phyloP scores from a whole-genome alignment of 2,329 filamentous ascomycete genomes.

The Fusarium aywerte region DNA sequence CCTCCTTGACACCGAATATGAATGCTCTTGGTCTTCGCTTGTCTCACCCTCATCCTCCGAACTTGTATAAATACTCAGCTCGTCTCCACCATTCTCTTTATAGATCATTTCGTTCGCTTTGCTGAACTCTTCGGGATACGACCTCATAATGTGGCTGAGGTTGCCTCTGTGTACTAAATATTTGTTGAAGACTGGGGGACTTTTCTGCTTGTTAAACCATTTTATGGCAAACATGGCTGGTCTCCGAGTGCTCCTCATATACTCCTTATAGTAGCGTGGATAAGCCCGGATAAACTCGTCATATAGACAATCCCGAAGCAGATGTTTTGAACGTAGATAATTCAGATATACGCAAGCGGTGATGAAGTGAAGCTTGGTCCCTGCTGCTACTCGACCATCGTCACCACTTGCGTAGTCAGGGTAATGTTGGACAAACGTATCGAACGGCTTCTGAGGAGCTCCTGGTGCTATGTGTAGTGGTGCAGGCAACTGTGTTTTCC shows the following conservation, averaged over 20 bases:
- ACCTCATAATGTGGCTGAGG: slow-evolving; percentile 49
- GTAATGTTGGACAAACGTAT: slow-evolving; percentile 56
- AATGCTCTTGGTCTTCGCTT: not conserved
- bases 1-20: not conserved
- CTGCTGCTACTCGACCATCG: slow-evolving; percentile 38
- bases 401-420: slow-evolving; percentile 56
- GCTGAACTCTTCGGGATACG: slow-evolving; percentile 50
- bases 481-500: not conserved
- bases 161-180: slow-evolving; percentile 52
- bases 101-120: slow-evolving; percentile 24
- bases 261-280: slow-evolving; percentile 55
- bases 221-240: slow-evolving; percentile 53
- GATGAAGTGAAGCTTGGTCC: slow-evolving; percentile 56
- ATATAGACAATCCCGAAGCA: slow-evolving; percentile 57
- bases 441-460: slow-evolving; percentile 46
- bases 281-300: slow-evolving; percentile 65
- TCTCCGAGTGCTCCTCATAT: slow-evolving; percentile 49
- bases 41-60: slow-evolving; percentile 15
- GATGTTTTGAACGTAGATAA: slow-evolving; percentile 49
- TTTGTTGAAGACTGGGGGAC: slow-evolving; percentile 42
- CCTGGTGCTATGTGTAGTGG: slow-evolving; percentile 19
- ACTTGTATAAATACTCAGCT: slow-evolving; percentile 32
- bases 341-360: slow-evolving; percentile 58
- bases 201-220: slow-evolving; percentile 53
- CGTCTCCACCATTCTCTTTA: slow-evolving; percentile 20